phyloP scores from a whole-genome alignment of 2,329 filamentous ascomycete genomes.

The Curvularia spicifera region DNA sequence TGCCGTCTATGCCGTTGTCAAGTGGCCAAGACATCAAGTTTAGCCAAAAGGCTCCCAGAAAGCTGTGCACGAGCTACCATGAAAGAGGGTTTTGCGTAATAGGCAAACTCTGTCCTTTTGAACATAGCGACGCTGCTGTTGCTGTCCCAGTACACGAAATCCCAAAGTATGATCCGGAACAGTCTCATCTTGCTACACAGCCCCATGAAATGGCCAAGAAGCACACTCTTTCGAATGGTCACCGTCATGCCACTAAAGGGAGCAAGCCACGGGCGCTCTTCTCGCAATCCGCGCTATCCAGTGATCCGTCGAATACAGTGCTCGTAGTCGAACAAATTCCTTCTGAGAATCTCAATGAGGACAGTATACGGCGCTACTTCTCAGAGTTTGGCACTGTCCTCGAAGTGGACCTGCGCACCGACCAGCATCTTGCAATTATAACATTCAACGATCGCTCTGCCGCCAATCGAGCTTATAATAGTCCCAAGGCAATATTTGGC shows the following conservation, averaged over 20 bases:
- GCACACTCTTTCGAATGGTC: constrained; percentile 28
- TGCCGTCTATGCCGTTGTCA: constrained; percentile 42
- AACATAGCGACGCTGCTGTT: constrained; percentile 63
- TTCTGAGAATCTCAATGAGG: constrained; percentile 70
- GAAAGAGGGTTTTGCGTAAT: constrained; percentile 73
- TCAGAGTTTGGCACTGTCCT: constrained; percentile 71
- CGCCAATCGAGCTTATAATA: constrained; percentile 74
- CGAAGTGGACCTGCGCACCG: constrained; percentile 69
- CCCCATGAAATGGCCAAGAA: constrained; percentile 8
- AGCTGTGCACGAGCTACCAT: constrained; percentile 73
- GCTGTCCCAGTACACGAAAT: constrained; percentile 20
- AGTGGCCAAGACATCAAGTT: constrained; percentile 43
- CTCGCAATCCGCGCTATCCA: constrained; percentile 67
- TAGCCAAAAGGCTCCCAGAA: constrained; percentile 35
- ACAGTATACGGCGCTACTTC: constrained; percentile 72
- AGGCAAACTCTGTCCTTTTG: constrained; percentile 70
- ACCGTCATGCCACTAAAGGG: constrained; percentile 26
- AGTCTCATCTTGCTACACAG: constrained; percentile 51
- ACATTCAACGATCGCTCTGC: constrained; percentile 70
- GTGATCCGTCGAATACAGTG: constrained; percentile 68
- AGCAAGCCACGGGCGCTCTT: constrained; percentile 58
- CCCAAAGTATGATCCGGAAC: constrained; percentile 65
- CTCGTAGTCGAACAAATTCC: constrained; percentile 82
- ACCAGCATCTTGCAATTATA: constrained; percentile 72
- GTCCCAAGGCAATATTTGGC: constrained; percentile 81